Evolutionary conservation across 2,329 filamentous ascomycete genomes (phyloP).

Genomic region (Neurospora crassa): DNA sequence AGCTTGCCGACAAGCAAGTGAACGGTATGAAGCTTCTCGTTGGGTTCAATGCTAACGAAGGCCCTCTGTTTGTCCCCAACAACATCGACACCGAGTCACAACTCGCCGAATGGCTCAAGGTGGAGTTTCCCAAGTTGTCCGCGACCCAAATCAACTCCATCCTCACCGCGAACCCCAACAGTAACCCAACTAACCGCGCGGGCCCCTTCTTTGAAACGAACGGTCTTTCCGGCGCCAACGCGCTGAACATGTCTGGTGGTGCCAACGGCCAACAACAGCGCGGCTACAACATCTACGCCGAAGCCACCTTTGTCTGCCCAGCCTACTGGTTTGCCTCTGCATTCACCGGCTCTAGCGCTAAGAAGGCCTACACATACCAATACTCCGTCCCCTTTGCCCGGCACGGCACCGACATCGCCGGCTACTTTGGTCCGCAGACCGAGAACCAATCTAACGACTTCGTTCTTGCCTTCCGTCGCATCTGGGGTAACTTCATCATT

Average conservation of each 20-base stretch:
- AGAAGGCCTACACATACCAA: conserved; percentile 37
- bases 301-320: conserved; percentile 46
- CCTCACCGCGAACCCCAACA: conserved; percentile 22
- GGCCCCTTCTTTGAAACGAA: conserved; percentile 20
- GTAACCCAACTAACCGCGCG: conserved; percentile 15
- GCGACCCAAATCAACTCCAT: conserved; percentile 23
- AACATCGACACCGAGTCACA: conserved; percentile 22
- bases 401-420: conserved; percentile 30
- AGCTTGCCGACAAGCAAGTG: conserved; percentile 21
- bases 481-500: conserved; percentile 17
- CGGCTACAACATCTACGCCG: conserved; percentile 42
- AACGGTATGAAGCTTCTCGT: conserved; percentile 26
- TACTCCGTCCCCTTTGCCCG: conserved; percentile 32
- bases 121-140: conserved; percentile 25
- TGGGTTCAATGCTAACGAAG: conserved; percentile 30
- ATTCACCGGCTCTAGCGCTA: conserved; percentile 23
- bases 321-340: conserved; percentile 45
- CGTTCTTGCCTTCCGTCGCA: conserved; percentile 11
- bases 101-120: conserved; percentile 23
- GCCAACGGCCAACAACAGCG: conserved; percentile 46
- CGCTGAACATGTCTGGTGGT: conserved; percentile 37
- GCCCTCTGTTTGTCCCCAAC: conserved; percentile 24
- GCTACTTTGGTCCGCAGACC: conserved; percentile 24
- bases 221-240: conserved; percentile 28
- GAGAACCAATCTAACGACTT: conserved; percentile 15